Conservation (phyloP, 495 filamentous ascomycete species). For the Xylaria bambusicola region DNA sequence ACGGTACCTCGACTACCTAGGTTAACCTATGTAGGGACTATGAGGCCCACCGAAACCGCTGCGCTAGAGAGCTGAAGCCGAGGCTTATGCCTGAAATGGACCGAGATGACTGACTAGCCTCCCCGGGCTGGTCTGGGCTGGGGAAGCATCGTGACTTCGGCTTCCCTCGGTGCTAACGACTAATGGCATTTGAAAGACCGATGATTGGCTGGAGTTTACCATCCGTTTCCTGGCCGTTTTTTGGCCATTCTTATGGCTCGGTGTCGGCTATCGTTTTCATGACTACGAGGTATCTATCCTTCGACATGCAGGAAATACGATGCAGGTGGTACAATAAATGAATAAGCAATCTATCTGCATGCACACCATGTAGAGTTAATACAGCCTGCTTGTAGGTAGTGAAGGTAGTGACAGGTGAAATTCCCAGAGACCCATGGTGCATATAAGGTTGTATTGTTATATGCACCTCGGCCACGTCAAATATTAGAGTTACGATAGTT, state of each 20-base stretch:
- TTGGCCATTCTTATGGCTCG: background rate
- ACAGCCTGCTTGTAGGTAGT: too few relatives aligned
- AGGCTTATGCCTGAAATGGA: constrained; percentile 15
- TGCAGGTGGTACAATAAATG: too few relatives aligned
- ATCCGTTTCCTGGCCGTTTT: background rate
- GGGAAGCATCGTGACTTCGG: constrained; percentile 9
- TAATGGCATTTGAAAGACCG: background rate
- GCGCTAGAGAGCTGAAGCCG: constrained; percentile 14
- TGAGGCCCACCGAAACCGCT: constrained; percentile 7
- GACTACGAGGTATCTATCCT: background rate
- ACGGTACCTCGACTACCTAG: background rate
- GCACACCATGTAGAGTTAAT: too few relatives aligned
- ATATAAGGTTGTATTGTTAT: too few relatives aligned
- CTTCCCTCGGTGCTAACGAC: constrained; percentile 4
- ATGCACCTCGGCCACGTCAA: too few relatives aligned
- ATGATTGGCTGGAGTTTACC: constrained; percentile 1
- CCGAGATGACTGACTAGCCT: constrained; percentile 3
- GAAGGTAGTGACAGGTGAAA: too few relatives aligned
- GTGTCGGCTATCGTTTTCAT: background rate
- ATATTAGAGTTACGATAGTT: too few relatives aligned
- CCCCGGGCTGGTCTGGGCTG: background rate
- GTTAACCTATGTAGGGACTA: background rate
- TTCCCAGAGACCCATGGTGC: too few relatives aligned
- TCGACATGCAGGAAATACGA: too few relatives aligned
- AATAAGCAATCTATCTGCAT: too few relatives aligned